Percentiles rank a stretch among this genome's conserved stretches.
phyloP scores from a whole-genome alignment of 352 stramenopile genomes.

The Thraustochytrium striatum region DNA sequence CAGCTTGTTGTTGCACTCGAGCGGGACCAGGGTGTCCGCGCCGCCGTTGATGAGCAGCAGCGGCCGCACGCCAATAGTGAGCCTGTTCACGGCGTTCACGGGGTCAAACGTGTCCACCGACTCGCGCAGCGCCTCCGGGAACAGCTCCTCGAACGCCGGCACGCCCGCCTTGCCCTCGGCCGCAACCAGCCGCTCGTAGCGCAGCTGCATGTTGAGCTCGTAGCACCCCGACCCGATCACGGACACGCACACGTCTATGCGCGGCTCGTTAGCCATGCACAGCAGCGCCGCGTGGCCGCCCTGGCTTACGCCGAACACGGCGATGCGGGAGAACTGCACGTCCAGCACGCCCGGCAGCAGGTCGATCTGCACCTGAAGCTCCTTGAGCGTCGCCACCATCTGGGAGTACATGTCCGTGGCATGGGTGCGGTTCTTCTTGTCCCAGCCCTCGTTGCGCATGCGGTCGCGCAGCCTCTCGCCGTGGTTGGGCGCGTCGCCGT shows the following conservation, averaged over 20 bases:
- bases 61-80: background rate
- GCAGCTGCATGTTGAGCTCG: constrained; percentile 26
- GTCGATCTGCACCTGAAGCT: constrained; percentile 23
- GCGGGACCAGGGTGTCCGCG: constrained; percentile 4
- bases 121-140: background rate
- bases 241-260: constrained; percentile 36
- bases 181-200: background rate
- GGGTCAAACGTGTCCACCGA: constrained; percentile 1
- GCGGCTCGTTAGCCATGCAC: constrained; percentile 19
- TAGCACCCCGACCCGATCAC: constrained; percentile 26
- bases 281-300: constrained; percentile 13
- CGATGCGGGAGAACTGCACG: constrained; percentile 1
- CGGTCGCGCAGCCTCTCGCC: background rate
- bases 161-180: background rate
- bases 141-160: background rate
- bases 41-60: constrained; percentile 28
- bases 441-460: constrained; percentile 6
- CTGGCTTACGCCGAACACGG: constrained; percentile 21
- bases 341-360: constrained; percentile 3
- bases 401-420: constrained; percentile 33
- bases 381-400: background rate
- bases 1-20: constrained; percentile 35
- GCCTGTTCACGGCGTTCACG: background rate
- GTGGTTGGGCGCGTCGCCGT: constrained; percentile 28
- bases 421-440: background rate